Base-by-base conservation (phyloP, 495 filamentous ascomycete genomes). In the Venustampulla echinocandica region DNA sequence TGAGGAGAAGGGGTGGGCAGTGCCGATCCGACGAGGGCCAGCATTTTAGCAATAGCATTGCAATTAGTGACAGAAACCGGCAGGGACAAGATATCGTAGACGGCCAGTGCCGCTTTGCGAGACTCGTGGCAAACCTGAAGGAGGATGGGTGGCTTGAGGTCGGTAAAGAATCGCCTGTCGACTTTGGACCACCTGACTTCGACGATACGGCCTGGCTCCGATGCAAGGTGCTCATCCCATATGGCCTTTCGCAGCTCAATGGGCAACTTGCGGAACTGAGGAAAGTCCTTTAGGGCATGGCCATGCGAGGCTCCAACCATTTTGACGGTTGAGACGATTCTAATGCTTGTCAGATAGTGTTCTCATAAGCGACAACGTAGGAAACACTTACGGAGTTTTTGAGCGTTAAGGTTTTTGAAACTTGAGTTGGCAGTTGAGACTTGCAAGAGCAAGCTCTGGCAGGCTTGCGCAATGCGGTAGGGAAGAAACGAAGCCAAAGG, bases 1-100 rank as follows among this genome's bases (percentile, higher is more conserved):
- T 7, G 27, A 30, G n/a, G 7, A 30, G 27, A 7, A 30, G 7
- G 7, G n/a, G 7, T 30, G 27, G 7, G n/a, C 7, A 30, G 7
- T n/a, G n/a, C 27, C n/a, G 27, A n/a, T 7, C n/a, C 27, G 27
- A 7, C 7, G 7, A 30, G 27, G 27, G 27, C n/a, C n/a, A 30
- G 7, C 7, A n/a, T 30, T n/a, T n/a, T n/a, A n/a, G n/a, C 27
- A n/a, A 30, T 30, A 30, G 7, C 27, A 7, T 30, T 30, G n/a
- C n/a, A n/a, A n/a, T 30, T 30, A 7, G 27, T 30, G 27, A 30
- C 27, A 30, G 7, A 7, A n/a, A 30, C 27, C 7, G 41, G 34
- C 46, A 54, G 50, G n/a, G 44, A 46, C 37, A 44, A 21, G 7
- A 47, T 21, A 10, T 5, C 3, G 14, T 39, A 47, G 4, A 15